Percentiles rank a stretch among this genome's conserved stretches.
phyloP scores from a whole-genome alignment of 2,329 filamentous ascomycete species.

The Zymoseptoria ardabiliae region DNA sequence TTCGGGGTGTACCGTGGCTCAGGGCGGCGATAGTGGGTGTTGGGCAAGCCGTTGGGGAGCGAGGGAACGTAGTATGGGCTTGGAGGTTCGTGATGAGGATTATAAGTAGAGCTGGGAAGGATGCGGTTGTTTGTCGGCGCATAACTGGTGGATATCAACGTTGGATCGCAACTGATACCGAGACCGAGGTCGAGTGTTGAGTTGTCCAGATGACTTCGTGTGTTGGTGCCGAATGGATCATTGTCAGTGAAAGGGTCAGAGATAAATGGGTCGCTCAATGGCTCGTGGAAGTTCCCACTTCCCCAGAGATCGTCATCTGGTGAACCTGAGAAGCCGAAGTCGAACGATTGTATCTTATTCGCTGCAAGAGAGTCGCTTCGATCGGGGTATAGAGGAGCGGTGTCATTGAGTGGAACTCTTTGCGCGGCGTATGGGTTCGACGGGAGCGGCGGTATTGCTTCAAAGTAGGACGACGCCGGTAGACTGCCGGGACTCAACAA shows the following conservation, averaged over 20 bases:
- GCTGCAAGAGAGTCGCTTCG: slow-evolving; percentile 16
- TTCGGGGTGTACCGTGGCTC: not conserved
- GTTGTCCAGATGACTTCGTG: slow-evolving; percentile 5
- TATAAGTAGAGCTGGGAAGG: slow-evolving; percentile 8
- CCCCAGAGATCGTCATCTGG: slow-evolving; percentile 15
- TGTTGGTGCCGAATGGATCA: slow-evolving; percentile 17
- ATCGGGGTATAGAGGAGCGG: slow-evolving; percentile 23
- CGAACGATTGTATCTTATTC: slow-evolving; percentile 25
- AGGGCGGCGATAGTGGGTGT: slow-evolving; percentile 8
- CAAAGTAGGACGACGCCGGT: slow-evolving; percentile 18
- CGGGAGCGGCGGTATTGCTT: slow-evolving; percentile 11
- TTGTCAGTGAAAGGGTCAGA: slow-evolving; percentile 13
- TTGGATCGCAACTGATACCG: slow-evolving; percentile 29
- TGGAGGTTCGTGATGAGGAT: slow-evolving; percentile 7
- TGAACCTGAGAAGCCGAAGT: slow-evolving; percentile 27
- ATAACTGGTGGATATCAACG: slow-evolving; percentile 18
- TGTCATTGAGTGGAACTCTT: slow-evolving; percentile 24
- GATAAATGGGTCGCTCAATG: slow-evolving; percentile 9
- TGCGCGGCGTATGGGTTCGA: slow-evolving; percentile 17
- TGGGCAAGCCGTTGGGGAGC: slow-evolving; percentile 20
- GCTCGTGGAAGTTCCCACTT: slow-evolving; percentile 11
- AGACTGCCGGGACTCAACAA: slow-evolving; percentile 17
- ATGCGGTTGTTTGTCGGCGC: slow-evolving; percentile 10
- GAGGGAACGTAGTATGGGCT: slow-evolving; percentile 17
- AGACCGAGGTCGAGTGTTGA: slow-evolving; percentile 19